Evolutionary conservation across 2,329 filamentous ascomycete genomes (phyloP).

Genomic region (Aureobasidium sp.): DNA sequence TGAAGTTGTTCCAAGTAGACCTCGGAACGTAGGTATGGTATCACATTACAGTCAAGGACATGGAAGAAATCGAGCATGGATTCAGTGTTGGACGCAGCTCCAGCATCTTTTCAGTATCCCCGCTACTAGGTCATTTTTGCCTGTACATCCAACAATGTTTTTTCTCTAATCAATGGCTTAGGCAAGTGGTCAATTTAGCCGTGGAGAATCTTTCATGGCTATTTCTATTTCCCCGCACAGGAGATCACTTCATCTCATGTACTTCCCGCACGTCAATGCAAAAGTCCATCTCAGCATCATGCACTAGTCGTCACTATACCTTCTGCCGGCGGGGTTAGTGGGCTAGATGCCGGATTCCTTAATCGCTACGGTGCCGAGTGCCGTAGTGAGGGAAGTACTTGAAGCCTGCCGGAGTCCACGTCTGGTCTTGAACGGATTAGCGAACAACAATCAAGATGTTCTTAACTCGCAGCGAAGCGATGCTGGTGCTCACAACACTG

Average conservation of each 20-base stretch:
- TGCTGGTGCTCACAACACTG: background rate
- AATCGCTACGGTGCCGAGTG: background rate
- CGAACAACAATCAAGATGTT: background rate
- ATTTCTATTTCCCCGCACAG: slow-evolving; percentile 6
- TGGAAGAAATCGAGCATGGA: no score
- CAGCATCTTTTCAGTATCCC: no score
- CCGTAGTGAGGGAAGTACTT: background rate
- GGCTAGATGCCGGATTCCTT: background rate
- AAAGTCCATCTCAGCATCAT: background rate
- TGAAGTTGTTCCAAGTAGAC: no score
- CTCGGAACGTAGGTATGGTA: no score
- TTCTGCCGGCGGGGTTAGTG: background rate
- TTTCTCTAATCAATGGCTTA: no score
- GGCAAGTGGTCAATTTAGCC: no score
- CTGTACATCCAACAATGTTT: no score
- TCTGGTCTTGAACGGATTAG: background rate
- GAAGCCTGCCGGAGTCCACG: background rate
- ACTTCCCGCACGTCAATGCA: background rate
- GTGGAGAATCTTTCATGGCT: background rate
- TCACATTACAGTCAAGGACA: no score
- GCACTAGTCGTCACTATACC: background rate
- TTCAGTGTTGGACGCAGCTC: no score
- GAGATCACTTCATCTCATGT: background rate
- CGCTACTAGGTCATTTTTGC: no score
- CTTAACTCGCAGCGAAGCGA: background rate